phyloP scores from a whole-genome alignment of 192 early-diverging fungal genomes.

The Gamsiella multidivaricata region DNA sequence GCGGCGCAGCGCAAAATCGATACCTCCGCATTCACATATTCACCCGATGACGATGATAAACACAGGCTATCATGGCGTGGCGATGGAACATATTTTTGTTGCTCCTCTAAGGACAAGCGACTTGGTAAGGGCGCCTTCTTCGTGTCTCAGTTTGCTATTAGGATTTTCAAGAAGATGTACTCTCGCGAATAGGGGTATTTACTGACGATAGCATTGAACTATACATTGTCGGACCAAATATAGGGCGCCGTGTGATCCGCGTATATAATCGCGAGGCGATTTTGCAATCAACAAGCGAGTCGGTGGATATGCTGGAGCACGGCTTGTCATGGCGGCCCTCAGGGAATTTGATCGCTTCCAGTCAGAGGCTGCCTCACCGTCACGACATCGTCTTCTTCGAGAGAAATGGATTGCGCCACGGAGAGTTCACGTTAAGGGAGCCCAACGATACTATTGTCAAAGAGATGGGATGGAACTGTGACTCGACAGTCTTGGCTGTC shows the following conservation, averaged over 20 bases:
- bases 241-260: conserved; percentile 72
- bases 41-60: conserved; percentile 74
- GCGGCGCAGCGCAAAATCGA: conserved; percentile 68
- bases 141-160: too few relatives aligned
- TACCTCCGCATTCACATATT: conserved; percentile 53
- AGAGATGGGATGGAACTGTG: conserved; percentile 86
- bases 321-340: conserved; percentile 85
- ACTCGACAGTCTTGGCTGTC: conserved; percentile 88
- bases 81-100: conserved; percentile 86
- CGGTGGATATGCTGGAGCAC: conserved; percentile 81
- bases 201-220: too few relatives aligned
- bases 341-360: conserved; percentile 86
- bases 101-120: conserved; percentile 72
- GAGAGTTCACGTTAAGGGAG: conserved; percentile 87
- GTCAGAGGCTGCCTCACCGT: conserved; percentile 77
- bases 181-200: too few relatives aligned
- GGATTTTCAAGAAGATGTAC: not conserved
- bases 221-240: not conserved
- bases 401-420: conserved; percentile 93
- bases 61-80: conserved; percentile 91
- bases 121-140: conserved; percentile 42
- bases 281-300: conserved; percentile 85
- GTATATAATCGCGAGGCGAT: conserved; percentile 89
- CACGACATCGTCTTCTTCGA: conserved; percentile 96
- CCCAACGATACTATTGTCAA: conserved; percentile 58